phyloP scores from a whole-genome alignment of 805 yeast genomes.

The Myxozyma vanderwaltii region DNA sequence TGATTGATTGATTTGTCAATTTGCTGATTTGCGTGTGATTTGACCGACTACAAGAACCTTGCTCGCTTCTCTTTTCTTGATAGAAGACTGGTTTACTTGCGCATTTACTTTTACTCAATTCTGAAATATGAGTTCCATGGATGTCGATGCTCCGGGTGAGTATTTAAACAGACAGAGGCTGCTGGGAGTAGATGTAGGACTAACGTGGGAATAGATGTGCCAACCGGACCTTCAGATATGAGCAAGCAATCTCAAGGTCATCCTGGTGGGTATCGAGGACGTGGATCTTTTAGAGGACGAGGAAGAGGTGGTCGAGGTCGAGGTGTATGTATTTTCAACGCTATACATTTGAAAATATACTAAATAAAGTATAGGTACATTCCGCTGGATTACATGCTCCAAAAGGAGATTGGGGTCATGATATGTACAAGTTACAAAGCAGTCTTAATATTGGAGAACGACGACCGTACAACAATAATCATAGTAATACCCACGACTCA shows the following conservation, averaged over 20 bases:
- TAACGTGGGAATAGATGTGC: background rate
- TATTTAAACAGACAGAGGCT: background rate
- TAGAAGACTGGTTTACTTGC: background rate
- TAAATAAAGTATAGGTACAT: background rate
- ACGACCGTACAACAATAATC: background rate
- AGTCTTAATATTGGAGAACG: too few species aligned
- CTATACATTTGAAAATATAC: background rate
- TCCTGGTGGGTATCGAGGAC: background rate
- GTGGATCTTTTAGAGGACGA: slow-evolving; percentile 1
- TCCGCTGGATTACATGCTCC: slow-evolving; percentile 10
- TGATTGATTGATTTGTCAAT: background rate
- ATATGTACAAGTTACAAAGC: slow-evolving; percentile 9
- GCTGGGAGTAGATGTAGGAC: background rate
- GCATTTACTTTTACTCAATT: background rate
- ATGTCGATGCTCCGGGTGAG: slow-evolving; percentile 20
- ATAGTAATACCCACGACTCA: background rate
- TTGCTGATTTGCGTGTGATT: background rate
- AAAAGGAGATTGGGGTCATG: slow-evolving; percentile 26
- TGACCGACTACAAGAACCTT: too few species aligned
- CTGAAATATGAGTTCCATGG: slow-evolving; percentile 25
- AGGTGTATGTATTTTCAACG: background rate
- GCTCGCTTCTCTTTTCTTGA: background rate
- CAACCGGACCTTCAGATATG: background rate
- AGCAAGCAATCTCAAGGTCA: background rate
- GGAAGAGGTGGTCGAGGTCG: slow-evolving; percentile 4